These are phyloP conservation scores for Zychaea mexicana DNA, from an alignment of 371 early-diverging fungal genomes.

Conservation along the genomic window DNA sequence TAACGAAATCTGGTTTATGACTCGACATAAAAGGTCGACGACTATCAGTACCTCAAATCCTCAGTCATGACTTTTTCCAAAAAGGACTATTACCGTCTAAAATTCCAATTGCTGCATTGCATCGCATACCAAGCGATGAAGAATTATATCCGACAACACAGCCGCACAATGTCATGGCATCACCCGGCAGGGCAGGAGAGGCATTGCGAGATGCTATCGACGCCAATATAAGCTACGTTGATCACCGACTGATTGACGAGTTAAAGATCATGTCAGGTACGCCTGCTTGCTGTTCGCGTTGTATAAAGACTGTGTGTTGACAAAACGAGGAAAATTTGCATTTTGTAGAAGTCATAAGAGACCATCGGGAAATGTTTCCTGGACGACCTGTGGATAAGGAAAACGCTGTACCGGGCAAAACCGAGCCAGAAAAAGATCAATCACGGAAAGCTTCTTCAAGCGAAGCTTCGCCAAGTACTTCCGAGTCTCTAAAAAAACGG, in stretches of 20 bases:
- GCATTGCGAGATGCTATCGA: slow-evolving; percentile 18
- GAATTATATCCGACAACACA: slow-evolving; percentile 14
- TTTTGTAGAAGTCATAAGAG: slow-evolving; percentile 12
- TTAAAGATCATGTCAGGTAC: slow-evolving; percentile 24
- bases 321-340: background rate
- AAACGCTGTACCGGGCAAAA: background rate
- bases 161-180: slow-evolving; percentile 1
- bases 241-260: slow-evolving; percentile 15
- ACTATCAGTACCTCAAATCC: slow-evolving; percentile 41
- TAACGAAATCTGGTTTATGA: background rate
- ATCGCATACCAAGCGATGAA: slow-evolving; percentile 25
- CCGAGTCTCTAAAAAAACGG: background rate
- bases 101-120: slow-evolving; percentile 35
- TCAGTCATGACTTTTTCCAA: slow-evolving; percentile 48
- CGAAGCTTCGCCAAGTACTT: no score
- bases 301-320: background rate
- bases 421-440: slow-evolving; percentile 1
- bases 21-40: no score
- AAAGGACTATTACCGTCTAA: slow-evolving; percentile 36
- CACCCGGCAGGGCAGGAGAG: slow-evolving; percentile 21
- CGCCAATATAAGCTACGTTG: slow-evolving; percentile 17
- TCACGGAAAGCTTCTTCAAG: no score
- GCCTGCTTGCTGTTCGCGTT: background rate
- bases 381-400: background rate
- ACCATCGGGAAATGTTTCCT: slow-evolving; percentile 11